phyloP scores from a whole-genome alignment of 108 stramenopile species.

The Cyclotella choctawhatcheeana region DNA sequence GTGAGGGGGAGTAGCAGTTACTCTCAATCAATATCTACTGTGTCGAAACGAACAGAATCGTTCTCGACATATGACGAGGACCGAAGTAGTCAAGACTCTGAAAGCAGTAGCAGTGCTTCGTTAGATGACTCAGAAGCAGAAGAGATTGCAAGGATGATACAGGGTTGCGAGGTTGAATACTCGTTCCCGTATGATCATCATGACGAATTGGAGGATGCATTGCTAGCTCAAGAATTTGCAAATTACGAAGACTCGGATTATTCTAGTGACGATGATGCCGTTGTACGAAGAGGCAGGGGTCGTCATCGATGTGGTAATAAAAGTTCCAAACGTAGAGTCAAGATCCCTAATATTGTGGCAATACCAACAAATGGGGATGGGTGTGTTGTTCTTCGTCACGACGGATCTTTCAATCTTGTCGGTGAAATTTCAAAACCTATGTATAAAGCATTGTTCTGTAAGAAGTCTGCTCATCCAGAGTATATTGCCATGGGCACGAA shows the following conservation, averaged over 20 bases:
- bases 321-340: conserved; percentile 51
- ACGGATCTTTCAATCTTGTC: conserved; percentile 76
- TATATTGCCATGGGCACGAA: conserved; percentile 73
- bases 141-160: conserved; percentile 5
- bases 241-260: conserved; percentile 16
- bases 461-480: conserved; percentile 56
- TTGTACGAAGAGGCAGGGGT: conserved; percentile 22
- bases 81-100: background rate
- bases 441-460: conserved; percentile 57
- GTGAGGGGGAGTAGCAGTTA: conserved; percentile 7
- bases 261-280: background rate
- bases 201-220: conserved; percentile 32
- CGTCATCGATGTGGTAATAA: conserved; percentile 44
- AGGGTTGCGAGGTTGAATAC: conserved; percentile 45
- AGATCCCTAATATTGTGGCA: conserved; percentile 60
- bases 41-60: background rate
- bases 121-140: conserved; percentile 17
- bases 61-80: conserved; percentile 2
- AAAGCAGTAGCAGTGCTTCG: background rate
- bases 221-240: conserved; percentile 21
- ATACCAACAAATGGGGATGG: conserved; percentile 80
- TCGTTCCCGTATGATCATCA: conserved; percentile 33
- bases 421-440: conserved; percentile 67
- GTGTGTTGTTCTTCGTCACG: conserved; percentile 75
- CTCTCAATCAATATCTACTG: background rate